Evolutionary conservation across 179 eudicot species (phyloP).

Genomic region (Gypsophila paniculata): DNA sequence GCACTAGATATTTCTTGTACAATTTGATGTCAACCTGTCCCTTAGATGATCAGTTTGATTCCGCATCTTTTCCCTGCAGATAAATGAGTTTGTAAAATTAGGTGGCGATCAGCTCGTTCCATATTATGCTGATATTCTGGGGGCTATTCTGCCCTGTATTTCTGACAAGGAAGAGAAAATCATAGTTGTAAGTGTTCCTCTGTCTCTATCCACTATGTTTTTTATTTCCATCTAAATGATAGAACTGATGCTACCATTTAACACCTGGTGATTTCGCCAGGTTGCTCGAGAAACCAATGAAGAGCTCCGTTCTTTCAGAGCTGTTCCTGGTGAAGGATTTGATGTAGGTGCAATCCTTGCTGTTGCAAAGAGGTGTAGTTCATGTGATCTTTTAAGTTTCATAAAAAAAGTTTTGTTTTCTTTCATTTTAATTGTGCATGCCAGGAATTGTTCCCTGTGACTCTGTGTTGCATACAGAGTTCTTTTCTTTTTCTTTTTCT

Average conservation of each 20-base stretch:
- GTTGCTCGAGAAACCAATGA: slow-evolving; percentile 97
- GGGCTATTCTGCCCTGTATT: slow-evolving; percentile 94
- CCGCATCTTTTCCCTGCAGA: slow-evolving; percentile 42
- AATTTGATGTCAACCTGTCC: neutral
- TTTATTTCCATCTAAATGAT: neutral
- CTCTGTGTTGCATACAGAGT: neutral
- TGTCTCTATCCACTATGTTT: neutral
- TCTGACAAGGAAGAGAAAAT: slow-evolving; percentile 97
- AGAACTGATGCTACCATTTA: neutral
- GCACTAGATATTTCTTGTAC: neutral
- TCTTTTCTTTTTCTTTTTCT: too few species aligned
- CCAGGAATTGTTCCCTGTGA: neutral
- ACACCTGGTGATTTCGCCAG: slow-evolving; percentile 31
- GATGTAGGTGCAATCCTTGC: slow-evolving; percentile 83
- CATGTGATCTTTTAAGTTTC: slow-evolving; percentile 12
- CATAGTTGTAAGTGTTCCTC: slow-evolving; percentile 62
- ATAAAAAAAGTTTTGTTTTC: neutral
- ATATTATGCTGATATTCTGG: slow-evolving; percentile 91
- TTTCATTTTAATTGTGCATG: neutral
- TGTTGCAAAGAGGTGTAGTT: slow-evolving; percentile 74
- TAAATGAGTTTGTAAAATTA: slow-evolving; percentile 93
- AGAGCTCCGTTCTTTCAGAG: slow-evolving; percentile 72
- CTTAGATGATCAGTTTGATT: slow-evolving; percentile 12
- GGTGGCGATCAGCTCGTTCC: slow-evolving; percentile 97
- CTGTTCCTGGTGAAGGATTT: slow-evolving; percentile 86